Percentiles rank a stretch among this genome's conserved stretches.
Evolutionary conservation across 2,329 filamentous ascomycete species (phyloP).

Genomic region (Mariannaea elegans): DNA sequence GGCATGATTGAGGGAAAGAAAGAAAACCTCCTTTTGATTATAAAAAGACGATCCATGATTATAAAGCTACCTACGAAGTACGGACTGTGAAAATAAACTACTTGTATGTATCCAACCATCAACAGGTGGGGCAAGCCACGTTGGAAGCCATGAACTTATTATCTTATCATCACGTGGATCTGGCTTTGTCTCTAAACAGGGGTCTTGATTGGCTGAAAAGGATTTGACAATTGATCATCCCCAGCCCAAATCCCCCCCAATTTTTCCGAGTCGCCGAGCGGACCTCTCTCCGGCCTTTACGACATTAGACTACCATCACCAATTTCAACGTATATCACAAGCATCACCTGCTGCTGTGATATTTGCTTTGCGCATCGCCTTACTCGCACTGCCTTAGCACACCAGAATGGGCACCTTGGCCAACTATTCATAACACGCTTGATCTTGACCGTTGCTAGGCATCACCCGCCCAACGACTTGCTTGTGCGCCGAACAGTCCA

Average conservation of each 20-base stretch:
- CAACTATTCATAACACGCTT: conserved; percentile 20
- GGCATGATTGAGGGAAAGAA: no score
- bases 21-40: no score
- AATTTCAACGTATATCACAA: conserved; percentile 9
- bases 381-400: neutral
- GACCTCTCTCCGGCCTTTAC: conserved; percentile 27
- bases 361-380: conserved; percentile 23
- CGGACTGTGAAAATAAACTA: no score
- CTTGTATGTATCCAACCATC: no score
- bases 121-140: no score
- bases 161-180: conserved; percentile 41
- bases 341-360: conserved; percentile 21
- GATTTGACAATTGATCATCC: conserved; percentile 36
- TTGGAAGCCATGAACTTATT: neutral
- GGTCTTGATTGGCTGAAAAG: conserved; percentile 30
- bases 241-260: conserved; percentile 23
- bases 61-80: no score
- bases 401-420: conserved; percentile 31
- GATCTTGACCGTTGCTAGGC: conserved; percentile 25
- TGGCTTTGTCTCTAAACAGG: neutral
- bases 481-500: conserved; percentile 7
- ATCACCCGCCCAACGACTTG: neutral
- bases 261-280: conserved; percentile 24
- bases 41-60: no score
- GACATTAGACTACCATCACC: conserved; percentile 33